phyloP scores from a whole-genome alignment of 768 basidiomycete species.

The Vararia minispora region DNA sequence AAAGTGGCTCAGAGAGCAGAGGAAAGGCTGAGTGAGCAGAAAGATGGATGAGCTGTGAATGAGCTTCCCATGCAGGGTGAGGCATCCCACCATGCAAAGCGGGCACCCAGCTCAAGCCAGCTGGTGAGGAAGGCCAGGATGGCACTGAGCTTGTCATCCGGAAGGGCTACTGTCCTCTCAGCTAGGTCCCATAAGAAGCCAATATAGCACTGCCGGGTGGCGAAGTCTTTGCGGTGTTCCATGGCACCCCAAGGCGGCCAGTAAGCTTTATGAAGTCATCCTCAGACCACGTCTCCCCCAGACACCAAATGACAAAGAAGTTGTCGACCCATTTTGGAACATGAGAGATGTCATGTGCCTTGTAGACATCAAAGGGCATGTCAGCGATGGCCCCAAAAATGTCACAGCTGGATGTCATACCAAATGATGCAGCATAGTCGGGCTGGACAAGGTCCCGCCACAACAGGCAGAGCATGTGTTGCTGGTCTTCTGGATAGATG shows the following conservation, averaged over 20 bases:
- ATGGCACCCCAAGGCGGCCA: conserved; percentile 20
- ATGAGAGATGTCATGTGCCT: no score
- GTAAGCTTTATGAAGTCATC: conserved; percentile 21
- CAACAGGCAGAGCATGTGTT: no score
- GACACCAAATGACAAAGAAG: conserved; percentile 20
- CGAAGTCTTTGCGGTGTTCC: conserved; percentile 24
- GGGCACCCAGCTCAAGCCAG: conserved; percentile 6
- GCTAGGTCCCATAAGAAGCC: conserved; percentile 27
- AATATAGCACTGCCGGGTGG: conserved; percentile 17
- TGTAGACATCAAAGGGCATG: no score
- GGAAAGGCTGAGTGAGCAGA: conserved; percentile 18
- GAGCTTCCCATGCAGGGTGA: conserved; percentile 22
- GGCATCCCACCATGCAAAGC: conserved; percentile 14
- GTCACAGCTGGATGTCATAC: no score
- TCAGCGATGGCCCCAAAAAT: no score
- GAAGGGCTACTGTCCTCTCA: conserved; percentile 15
- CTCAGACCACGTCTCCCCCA: conserved; percentile 17
- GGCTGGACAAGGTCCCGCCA: no score
- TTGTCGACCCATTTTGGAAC: conserved; percentile 32
- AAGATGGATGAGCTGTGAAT: conserved; percentile 21
- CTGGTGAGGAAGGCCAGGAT: conserved; percentile 7
- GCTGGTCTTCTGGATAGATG: conserved; percentile 19
- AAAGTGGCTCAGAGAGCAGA: conserved; percentile 16
- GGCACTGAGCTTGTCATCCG: conserved; percentile 15
- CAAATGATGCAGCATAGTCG: no score